Conservation (phyloP, 2,329 filamentous ascomycete genomes). For the Diplodia sapinea region DNA sequence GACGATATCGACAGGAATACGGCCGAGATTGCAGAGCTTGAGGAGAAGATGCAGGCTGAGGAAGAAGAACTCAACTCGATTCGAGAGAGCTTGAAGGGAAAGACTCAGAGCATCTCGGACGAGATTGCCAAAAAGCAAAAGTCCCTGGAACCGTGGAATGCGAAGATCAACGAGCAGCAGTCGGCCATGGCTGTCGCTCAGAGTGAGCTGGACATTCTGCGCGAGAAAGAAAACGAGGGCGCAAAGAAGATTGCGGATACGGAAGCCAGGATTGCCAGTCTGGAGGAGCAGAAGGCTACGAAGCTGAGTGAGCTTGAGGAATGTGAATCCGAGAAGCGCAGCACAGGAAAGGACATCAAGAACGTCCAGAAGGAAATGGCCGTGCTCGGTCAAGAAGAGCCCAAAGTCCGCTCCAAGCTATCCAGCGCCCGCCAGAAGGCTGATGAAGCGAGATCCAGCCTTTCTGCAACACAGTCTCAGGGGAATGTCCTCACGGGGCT, state of each 20-base stretch:
- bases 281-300: slow-evolving; percentile 71
- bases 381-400: slow-evolving; percentile 76
- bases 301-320: slow-evolving; percentile 79
- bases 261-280: slow-evolving; percentile 75
- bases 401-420: slow-evolving; percentile 79
- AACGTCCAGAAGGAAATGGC: slow-evolving; percentile 75
- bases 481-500: slow-evolving; percentile 90
- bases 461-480: slow-evolving; percentile 88
- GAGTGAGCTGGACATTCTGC: slow-evolving; percentile 89
- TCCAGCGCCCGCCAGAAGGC: slow-evolving; percentile 92
- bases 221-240: slow-evolving; percentile 86
- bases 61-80: slow-evolving; percentile 84
- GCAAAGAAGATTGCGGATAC: slow-evolving; percentile 83
- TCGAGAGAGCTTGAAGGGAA: slow-evolving; percentile 86
- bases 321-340: slow-evolving; percentile 73
- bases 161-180: slow-evolving; percentile 95
- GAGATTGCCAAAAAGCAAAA: slow-evolving; percentile 92
- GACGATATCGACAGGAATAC: slow-evolving; percentile 79
- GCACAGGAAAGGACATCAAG: slow-evolving; percentile 75
- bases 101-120: slow-evolving; percentile 93
- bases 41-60: slow-evolving; percentile 76
- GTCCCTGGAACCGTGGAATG: slow-evolving; percentile 92
- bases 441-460: slow-evolving; percentile 89
- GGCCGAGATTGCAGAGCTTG: slow-evolving; percentile 75
- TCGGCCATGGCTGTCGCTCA: slow-evolving; percentile 93